A percentile compares a stretch with the other conserved stretches of the same genome.
phyloP scores from a whole-genome alignment of 129 eudicot species.

The Lonicera japonica region DNA sequence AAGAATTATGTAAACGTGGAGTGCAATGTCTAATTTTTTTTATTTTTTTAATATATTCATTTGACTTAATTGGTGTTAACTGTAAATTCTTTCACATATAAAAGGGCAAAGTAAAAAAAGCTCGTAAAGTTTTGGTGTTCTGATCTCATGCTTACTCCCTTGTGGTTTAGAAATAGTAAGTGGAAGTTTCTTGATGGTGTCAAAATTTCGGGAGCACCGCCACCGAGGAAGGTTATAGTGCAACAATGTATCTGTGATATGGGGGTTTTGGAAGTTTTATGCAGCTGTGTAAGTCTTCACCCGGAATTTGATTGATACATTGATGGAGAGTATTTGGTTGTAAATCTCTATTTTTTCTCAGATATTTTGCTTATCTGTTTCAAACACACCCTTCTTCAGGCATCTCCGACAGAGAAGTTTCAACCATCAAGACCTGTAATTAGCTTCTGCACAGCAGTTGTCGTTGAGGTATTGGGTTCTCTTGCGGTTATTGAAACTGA shows the following conservation, averaged over 20 bases:
- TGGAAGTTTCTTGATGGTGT: slow-evolving; percentile 98
- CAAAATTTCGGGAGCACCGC: slow-evolving; percentile 75
- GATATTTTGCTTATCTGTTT: too few relatives aligned
- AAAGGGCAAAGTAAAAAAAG: too few relatives aligned
- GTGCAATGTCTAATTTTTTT: too few relatives aligned
- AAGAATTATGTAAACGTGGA: too few relatives aligned
- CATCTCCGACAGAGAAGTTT: slow-evolving; percentile 52
- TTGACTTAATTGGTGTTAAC: too few relatives aligned
- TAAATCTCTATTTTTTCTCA: not conserved
- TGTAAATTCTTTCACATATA: too few relatives aligned
- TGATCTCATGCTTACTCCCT: slow-evolving; percentile 8
- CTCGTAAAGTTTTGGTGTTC: not conserved
- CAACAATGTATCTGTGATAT: slow-evolving; percentile 74
- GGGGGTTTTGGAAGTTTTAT: slow-evolving; percentile 72
- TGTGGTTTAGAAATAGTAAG: slow-evolving; percentile 45
- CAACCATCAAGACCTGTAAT: slow-evolving; percentile 62
- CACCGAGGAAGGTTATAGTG: slow-evolving; percentile 80
- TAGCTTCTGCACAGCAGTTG: slow-evolving; percentile 80
- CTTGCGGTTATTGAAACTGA: slow-evolving; percentile 44
- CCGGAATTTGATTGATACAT: not conserved
- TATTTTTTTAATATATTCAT: too few relatives aligned
- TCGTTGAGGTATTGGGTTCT: slow-evolving; percentile 69
- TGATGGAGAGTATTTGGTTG: not conserved
- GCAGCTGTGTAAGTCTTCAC: slow-evolving; percentile 54
- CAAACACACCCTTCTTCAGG: slow-evolving; percentile 24